Evolutionary conservation across 2,329 filamentous ascomycete species (phyloP).

Genomic region (Ceratocystis colombiana): DNA sequence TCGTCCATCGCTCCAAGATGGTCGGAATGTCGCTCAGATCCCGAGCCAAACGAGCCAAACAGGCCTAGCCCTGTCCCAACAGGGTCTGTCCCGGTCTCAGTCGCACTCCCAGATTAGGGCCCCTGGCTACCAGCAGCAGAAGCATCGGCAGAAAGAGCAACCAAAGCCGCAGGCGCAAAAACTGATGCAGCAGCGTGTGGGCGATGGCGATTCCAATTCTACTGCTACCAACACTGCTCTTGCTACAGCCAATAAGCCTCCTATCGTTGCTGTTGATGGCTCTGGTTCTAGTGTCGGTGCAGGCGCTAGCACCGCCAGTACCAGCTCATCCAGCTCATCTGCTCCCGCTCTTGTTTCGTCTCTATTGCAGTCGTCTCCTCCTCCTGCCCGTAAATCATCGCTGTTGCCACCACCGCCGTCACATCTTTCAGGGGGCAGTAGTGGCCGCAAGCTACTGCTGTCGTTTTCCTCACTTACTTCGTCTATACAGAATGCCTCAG

Average conservation of each 20-base stretch:
- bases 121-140: not conserved
- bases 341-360: not conserved
- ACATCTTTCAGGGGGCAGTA: not conserved
- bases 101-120: conserved; percentile 1
- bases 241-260: not conserved
- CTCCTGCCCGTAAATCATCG: conserved; percentile 10
- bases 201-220: too few relatives aligned
- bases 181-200: too few relatives aligned
- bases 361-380: conserved; percentile 10
- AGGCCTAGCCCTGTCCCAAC: not conserved
- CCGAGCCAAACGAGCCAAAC: not conserved
- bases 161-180: not conserved
- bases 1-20: not conserved
- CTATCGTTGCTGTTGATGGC: not conserved
- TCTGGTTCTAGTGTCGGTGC: not conserved
- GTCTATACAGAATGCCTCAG: not conserved
- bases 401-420: conserved; percentile 4
- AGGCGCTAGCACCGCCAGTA: not conserved
- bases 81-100: conserved; percentile 5
- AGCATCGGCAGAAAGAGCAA: not conserved
- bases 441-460: not conserved
- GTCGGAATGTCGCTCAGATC: conserved; percentile 8
- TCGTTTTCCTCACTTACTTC: not conserved
- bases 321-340: too few relatives aligned
- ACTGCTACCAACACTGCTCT: too few relatives aligned